Conservation (phyloP, 257 asterid species). For the Verbascum thapsus region DNA sequence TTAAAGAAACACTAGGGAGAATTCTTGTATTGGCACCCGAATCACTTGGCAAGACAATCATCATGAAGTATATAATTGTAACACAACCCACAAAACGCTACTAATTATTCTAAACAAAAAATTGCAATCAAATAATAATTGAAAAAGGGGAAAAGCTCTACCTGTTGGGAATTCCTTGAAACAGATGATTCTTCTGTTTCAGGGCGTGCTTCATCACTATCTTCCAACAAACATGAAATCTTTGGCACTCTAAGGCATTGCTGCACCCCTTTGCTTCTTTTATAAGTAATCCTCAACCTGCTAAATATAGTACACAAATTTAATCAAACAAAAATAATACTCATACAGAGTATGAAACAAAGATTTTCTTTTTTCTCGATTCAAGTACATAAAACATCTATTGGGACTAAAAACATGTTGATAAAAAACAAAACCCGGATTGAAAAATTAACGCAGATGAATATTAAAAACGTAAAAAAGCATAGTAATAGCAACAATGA, state of each 20-base stretch:
- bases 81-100: neutral
- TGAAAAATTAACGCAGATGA: slow-evolving; percentile 7
- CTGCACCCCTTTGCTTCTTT: slow-evolving; percentile 29
- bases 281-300: slow-evolving; percentile 51
- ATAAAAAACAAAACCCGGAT: slow-evolving; percentile 15
- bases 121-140: neutral
- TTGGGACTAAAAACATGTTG: neutral
- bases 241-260: slow-evolving; percentile 36
- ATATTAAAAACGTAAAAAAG: slow-evolving; percentile 5
- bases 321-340: slow-evolving; percentile 2
- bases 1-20: no score
- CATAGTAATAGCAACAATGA: neutral
- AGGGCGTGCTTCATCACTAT: slow-evolving; percentile 35
- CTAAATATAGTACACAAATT: slow-evolving; percentile 21
- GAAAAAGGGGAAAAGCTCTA: slow-evolving; percentile 17
- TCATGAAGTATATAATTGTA: neutral
- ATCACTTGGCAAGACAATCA: neutral
- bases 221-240: slow-evolving; percentile 53
- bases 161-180: slow-evolving; percentile 52
- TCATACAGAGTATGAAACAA: neutral
- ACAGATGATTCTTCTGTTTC: slow-evolving; percentile 38
- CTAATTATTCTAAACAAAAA: slow-evolving; percentile 16
- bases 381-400: neutral
- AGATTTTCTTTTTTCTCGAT: neutral
- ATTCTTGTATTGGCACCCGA: no score